These are phyloP conservation scores for Acanthamoeba castellanii DNA, from an alignment of 208 protist species.

Conservation along the genomic window DNA sequence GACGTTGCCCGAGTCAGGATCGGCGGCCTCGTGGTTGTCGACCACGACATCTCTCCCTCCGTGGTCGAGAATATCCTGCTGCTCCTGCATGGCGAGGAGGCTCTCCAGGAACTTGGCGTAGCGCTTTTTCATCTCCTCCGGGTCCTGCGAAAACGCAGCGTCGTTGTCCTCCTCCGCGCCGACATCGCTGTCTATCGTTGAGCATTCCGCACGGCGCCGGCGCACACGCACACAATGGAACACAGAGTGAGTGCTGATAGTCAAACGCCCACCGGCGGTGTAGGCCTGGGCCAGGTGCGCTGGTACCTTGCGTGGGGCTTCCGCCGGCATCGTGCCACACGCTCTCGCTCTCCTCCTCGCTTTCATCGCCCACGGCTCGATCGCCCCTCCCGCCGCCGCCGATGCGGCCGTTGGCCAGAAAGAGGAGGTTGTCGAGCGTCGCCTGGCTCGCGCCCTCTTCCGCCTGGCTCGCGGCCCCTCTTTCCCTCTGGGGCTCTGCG, in stretches of 20 bases:
- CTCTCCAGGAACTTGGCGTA: conserved; percentile 51
- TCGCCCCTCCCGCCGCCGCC: not conserved
- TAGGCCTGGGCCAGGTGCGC: no score
- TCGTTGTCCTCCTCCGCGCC: not conserved
- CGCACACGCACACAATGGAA: no score
- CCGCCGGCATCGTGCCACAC: not conserved
- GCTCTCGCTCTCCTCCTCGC: not conserved
- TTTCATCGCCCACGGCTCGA: not conserved
- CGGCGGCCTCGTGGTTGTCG: not conserved
- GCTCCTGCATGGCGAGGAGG: conserved; percentile 1
- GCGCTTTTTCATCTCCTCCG: not conserved
- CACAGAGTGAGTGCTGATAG: not conserved
- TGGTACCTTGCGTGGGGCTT: not conserved
- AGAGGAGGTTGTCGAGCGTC: not conserved
- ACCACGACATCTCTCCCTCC: not conserved
- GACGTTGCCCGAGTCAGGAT: not conserved
- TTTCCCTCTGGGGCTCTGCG: no score
- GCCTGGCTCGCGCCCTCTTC: not conserved
- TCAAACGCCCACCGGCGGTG: not conserved
- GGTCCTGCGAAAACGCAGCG: not conserved
- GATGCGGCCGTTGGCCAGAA: not conserved
- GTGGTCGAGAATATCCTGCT: no score
- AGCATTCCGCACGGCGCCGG: no score
- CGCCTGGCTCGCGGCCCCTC: not conserved
- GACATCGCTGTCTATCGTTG: not conserved